Evolutionary conservation across 2,329 filamentous ascomycete genomes (phyloP), one percentile per base, ranked within the genome.

Genomic region (Westerdykella sp.): DNA sequence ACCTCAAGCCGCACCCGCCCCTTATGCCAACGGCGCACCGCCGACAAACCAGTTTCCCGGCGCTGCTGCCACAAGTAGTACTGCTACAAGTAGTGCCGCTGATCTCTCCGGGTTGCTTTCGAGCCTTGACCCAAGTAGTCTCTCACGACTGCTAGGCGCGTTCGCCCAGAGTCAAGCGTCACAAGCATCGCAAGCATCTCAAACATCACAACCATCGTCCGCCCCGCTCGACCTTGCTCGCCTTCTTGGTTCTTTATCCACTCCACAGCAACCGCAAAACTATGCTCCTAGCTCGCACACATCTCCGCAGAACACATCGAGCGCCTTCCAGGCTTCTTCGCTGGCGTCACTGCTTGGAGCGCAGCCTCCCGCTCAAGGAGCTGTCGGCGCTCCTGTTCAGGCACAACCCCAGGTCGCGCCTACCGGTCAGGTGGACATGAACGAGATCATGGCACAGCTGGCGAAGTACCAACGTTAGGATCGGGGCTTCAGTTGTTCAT

Each of bases 381-480:
- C 52, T 23, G 52, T 54, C 23, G 32, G 39, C n/a, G 16, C 42
- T 11, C 58, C 60, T 34, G 56, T 54, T 7, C 64, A 62, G 41
- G 59, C 55, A 25, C 59, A 60, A 31, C 48, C 56, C 32, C 53
- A 50, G 36, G 41, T 57, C 53, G 48, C 52, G 22, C 49, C 50
- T 34, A 45, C 47, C 40, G 56, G 55, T 31, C 66, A 67, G 45
- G 66, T 69, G 30, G 70, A 75, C 52, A 81, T 88, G 54, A 78
- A 84, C 60, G 84, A 85, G 55, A 86, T 89, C 40, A 84, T 89
- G 78, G 81, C 83, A 12, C 81, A 86, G 55, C 69, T 88, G 46
- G 78, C 82, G 37, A 79, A 77, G 53, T 84, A 79, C 57, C 74
- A 81, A 49, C 76, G 81, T 30, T 66, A 55, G 28, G 9, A 41